Conservation (phyloP, 306 rosid genomes). For the Acmispon strigosus region DNA sequence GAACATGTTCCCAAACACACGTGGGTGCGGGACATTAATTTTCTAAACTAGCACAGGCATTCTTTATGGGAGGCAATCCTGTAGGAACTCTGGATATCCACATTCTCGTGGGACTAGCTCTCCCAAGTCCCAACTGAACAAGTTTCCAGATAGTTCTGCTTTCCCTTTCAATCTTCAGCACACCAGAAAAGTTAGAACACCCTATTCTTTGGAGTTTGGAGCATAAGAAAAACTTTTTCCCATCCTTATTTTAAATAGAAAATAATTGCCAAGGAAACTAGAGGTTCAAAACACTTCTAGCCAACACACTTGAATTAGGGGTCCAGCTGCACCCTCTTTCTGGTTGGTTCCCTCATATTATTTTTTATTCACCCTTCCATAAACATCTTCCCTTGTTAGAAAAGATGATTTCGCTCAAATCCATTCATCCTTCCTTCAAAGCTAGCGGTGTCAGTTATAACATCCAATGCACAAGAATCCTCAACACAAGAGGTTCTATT, state of each 20-base stretch:
- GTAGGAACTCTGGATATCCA: no score
- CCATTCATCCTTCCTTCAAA: conserved; percentile 48
- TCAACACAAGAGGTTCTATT: conserved; percentile 29
- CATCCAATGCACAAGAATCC: conserved; percentile 16
- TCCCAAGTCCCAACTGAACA: no score
- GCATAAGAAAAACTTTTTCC: not conserved
- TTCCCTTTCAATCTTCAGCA: no score
- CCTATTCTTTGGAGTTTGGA: not conserved
- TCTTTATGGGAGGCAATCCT: no score
- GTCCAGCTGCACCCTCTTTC: no score
- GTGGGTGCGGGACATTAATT: no score
- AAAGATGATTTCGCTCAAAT: conserved; percentile 57
- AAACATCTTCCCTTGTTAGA: not conserved
- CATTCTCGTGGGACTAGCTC: no score
- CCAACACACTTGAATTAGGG: no score
- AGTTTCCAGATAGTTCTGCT: no score
- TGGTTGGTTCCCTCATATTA: not conserved
- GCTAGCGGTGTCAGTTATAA: conserved; percentile 12
- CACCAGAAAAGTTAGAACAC: no score
- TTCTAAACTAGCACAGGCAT: no score
- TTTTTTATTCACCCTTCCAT: not conserved
- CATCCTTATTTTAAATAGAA: not conserved
- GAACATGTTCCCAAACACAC: no score
- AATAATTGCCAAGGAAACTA: conserved; percentile 50
- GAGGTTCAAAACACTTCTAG: conserved; percentile 42